Evolutionary conservation across 1,284 basidiomycete species (phyloP).

Genomic region (Trametes sp.): DNA sequence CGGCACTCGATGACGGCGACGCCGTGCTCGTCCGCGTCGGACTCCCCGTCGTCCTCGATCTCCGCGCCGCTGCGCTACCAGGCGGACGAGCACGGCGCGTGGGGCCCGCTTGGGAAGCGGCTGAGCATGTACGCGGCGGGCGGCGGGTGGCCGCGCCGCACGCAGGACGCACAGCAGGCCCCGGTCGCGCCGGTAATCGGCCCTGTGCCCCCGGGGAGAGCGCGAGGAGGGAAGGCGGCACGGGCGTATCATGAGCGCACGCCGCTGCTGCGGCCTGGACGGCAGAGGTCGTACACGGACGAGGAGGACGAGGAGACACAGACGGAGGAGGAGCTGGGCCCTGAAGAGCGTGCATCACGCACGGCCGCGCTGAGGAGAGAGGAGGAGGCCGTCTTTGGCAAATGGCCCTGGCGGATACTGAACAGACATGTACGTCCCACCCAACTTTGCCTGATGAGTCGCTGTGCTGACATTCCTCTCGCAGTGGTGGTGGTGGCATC

Average conservation of each 20-base stretch:
- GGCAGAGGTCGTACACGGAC: slow-evolving; percentile 27
- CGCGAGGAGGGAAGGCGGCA: slow-evolving; percentile 12
- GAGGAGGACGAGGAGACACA: slow-evolving; percentile 27
- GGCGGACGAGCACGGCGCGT: slow-evolving; percentile 57
- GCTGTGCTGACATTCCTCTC: not conserved
- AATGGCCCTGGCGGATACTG: slow-evolving; percentile 70
- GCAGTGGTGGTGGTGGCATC: slow-evolving; percentile 84
- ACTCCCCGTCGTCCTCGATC: slow-evolving; percentile 75
- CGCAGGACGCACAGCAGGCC: slow-evolving; percentile 8
- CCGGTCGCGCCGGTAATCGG: slow-evolving; percentile 7
- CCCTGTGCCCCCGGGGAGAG: slow-evolving; percentile 5
- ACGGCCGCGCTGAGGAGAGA: slow-evolving; percentile 42
- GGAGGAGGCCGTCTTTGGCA: slow-evolving; percentile 59
- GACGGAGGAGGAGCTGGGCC: slow-evolving; percentile 38
- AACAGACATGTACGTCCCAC: slow-evolving; percentile 66
- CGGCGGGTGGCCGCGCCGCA: slow-evolving; percentile 38
- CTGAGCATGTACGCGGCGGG: slow-evolving; percentile 48
- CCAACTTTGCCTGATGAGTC: slow-evolving; percentile 6
- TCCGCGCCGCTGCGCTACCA: slow-evolving; percentile 72
- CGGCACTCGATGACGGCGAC: slow-evolving; percentile 31
- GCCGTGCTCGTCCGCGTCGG: slow-evolving; percentile 55
- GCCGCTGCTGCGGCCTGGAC: slow-evolving; percentile 36
- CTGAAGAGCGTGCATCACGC: slow-evolving; percentile 42
- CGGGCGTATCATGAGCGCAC: slow-evolving; percentile 43
- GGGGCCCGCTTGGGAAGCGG: slow-evolving; percentile 65